Percentiles rank a stretch among this genome's conserved stretches.
Evolutionary conservation across 768 basidiomycete species (phyloP).

Genomic region (Saitozyma podzolica): DNA sequence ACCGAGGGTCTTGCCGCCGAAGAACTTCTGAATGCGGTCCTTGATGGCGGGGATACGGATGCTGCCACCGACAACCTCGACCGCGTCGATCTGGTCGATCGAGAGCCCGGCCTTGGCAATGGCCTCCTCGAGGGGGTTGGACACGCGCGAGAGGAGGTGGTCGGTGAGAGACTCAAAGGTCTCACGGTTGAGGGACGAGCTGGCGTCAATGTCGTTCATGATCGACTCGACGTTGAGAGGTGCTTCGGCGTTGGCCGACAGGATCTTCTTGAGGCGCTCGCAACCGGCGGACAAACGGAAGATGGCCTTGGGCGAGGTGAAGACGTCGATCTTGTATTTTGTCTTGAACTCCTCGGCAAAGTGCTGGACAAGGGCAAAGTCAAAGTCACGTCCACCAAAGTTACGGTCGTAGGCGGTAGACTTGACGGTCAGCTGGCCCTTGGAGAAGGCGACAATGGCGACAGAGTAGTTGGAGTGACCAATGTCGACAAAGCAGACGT

Average conservation of each 20-base stretch:
- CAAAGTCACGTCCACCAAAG: constrained; percentile 94
- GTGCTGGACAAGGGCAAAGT: constrained; percentile 82
- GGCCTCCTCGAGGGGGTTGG: constrained; percentile 72
- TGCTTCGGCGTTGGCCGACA: constrained; percentile 88
- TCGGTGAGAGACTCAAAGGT: constrained; percentile 75
- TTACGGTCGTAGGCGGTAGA: constrained; percentile 86
- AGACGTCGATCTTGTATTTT: constrained; percentile 98
- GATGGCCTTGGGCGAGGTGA: constrained; percentile 82
- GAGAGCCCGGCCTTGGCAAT: constrained; percentile 76
- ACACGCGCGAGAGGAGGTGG: constrained; percentile 73
- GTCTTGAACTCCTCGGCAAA: constrained; percentile 87
- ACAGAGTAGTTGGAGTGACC: constrained; percentile 90
- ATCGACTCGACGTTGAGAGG: constrained; percentile 92
- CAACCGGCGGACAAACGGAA: constrained; percentile 87
- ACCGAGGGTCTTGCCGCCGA: constrained; percentile 77
- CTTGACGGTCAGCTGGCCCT: constrained; percentile 86
- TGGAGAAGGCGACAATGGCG: constrained; percentile 86
- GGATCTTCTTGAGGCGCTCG: constrained; percentile 93
- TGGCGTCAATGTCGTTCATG: constrained; percentile 92
- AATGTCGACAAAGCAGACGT: constrained; percentile 92
- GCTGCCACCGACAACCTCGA: constrained; percentile 91
- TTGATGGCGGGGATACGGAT: constrained; percentile 94
- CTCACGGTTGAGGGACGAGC: constrained; percentile 80
- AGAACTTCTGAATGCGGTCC: constrained; percentile 76
- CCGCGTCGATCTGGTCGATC: constrained; percentile 78